Evolutionary conservation across 805 yeast genomes (phyloP), one percentile per base, ranked within the genome.

Genomic region (Jamesozyma piceae): DNA sequence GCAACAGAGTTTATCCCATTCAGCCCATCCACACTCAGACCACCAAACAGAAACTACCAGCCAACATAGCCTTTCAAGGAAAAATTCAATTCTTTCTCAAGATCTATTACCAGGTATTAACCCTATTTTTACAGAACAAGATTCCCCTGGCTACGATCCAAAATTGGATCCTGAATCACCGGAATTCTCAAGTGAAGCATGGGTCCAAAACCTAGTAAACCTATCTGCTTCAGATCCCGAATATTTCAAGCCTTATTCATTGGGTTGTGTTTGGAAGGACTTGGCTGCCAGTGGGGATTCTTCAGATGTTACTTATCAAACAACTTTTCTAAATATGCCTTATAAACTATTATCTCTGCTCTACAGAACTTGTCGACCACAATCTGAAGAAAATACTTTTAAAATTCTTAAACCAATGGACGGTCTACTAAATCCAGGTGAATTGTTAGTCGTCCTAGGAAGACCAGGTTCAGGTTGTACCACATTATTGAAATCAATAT

Each of bases 401-500:
- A 49, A 73, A 63, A 75, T 68, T 48, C 66, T 72, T 55, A 72
- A 71, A 51, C 62, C 75, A 17, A 68, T 72, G 74, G 80, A 77
- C 46, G 84, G 79, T 18, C 48, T 72, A 10, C 55, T 75, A 31
- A 66, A 65, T 42, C 81, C 87, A 1, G 87, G 88, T 42, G 80
- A 80, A 47, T 67, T 80, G 35, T 75, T 81, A 3, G 83, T 82
- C 42, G 89, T 82, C 11, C 65, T 82, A 35, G 90, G 90, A 43
- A 73, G 88, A 61, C 90, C 90, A 1, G 90, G 90, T 51, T 71
- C 82, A 30, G 85, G 85, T 32, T 78, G 85, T 52, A 66, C 83
- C 6, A 77, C 84, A 2, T 64, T 77, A 40, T 64, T 78, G 50
- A 77, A 77, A 53, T 66, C 81, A 4, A 60, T 79, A 37, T 69